Percentiles rank a stretch among this genome's conserved stretches.
Evolutionary conservation across 202 grass and related monocot genomes (phyloP).

Genomic region (Saccharum hybrid): DNA sequence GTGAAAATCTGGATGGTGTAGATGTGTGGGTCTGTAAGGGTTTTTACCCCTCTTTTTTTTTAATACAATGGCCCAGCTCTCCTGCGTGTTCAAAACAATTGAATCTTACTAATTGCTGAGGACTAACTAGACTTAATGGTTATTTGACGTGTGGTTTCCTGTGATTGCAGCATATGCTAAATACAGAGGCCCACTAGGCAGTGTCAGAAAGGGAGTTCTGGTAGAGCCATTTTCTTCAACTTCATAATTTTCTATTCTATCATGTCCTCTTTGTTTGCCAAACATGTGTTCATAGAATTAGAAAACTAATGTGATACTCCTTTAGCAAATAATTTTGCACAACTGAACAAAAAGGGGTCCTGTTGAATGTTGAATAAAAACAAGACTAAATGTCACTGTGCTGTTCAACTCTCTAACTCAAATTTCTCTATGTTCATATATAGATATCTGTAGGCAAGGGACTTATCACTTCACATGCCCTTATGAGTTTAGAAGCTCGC

Average conservation of each 20-base stretch:
- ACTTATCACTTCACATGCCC: conserved; percentile 86
- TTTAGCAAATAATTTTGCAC: conserved; percentile 1
- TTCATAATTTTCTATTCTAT: conserved; percentile 35
- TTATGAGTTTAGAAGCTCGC: conserved; percentile 98
- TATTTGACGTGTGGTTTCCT: conserved; percentile 39
- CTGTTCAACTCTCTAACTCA: conserved; percentile 19
- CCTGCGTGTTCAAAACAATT: not conserved
- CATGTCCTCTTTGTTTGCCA: not conserved
- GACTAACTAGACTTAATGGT: conserved; percentile 18
- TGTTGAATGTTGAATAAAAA: conserved; percentile 28
- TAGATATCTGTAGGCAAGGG: conserved; percentile 88
- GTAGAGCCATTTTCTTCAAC: conserved; percentile 57
- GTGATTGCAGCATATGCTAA: conserved; percentile 89
- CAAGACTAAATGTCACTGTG: not conserved
- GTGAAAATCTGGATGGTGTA: not conserved
- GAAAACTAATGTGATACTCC: conserved; percentile 10
- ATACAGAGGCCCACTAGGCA: conserved; percentile 85
- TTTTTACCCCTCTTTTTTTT: not conserved
- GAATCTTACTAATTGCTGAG: conserved; percentile 10
- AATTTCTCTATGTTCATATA: conserved; percentile 45
- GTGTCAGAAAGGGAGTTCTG: conserved; percentile 95
- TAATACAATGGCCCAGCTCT: not conserved
- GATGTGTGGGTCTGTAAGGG: not conserved
- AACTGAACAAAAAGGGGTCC: not conserved
- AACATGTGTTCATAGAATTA: not conserved